Base-by-base conservation (phyloP, 2,329 filamentous ascomycete species). In the Cladophialophora exuberans region DNA sequence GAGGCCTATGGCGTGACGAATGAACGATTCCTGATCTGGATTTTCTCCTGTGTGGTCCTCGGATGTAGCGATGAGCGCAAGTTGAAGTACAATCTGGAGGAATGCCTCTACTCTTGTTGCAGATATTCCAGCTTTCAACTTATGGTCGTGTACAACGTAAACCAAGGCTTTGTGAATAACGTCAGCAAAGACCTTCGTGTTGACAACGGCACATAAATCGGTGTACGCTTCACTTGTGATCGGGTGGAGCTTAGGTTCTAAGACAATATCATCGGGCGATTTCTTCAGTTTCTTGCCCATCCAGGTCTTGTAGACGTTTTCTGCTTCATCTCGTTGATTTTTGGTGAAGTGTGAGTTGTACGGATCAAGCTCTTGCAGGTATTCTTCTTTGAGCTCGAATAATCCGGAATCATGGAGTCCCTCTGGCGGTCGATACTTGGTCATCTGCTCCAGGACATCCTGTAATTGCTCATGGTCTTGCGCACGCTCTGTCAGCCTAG, bases 271-370 rank as follows among this genome's bases (percentile, higher is more conserved):
- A 35, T 90, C 85, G 1, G 83, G 76, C 38, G 86, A 79, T 69
- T 92, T 91, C 15, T 92, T 91, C 0, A 87, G 90, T 73, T 89
- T 91, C 74, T 91, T 91, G 9, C 91, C 89, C 77, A 94, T 85
- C 78, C 89, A 88, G 66, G 88, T 87, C 65, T 88, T 90, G 75
- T 94, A 97, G 2, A 91, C 88, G 63, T 83, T 86, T 72, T 99
- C 94, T 0, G 93, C 90, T 70, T 99, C 94, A 68, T 99, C 94
- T 46, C 94, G 84, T 70, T 97, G 93, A 66, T 99, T 99, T 69
- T 96, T 96, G 66, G 86, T 95, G 72, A 96, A 99, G 68, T 97
- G 91, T 5, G 92, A 89, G 66, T 92, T 94, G 70, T 97, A 99
- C 1, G 95, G 94, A 69, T 99, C 95, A 46, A 99, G 85, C 42